Conservation (phyloP, 352 stramenopile species). For the Elongisporangium undulatum region DNA sequence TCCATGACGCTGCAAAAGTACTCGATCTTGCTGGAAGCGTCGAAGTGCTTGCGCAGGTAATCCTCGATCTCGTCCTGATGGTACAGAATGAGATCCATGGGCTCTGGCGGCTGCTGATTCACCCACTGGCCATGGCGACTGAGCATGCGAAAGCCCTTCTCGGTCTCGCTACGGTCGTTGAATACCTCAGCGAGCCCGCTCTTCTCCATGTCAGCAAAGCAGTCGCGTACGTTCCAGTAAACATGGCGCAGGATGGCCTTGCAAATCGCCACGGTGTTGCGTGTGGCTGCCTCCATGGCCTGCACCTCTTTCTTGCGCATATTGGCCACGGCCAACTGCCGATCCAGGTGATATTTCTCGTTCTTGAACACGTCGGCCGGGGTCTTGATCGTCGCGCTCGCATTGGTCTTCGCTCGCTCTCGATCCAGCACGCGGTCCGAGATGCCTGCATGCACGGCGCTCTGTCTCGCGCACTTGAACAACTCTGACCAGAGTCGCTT, state of each 20-base stretch:
- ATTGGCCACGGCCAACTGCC: constrained; percentile 35
- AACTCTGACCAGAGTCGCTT: constrained; percentile 32
- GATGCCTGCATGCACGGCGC: constrained; percentile 64
- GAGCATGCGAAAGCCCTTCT: constrained; percentile 61
- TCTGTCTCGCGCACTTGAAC: constrained; percentile 53
- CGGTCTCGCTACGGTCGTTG: constrained; percentile 35
- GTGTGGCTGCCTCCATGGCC: constrained; percentile 51
- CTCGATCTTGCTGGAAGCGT: constrained; percentile 26
- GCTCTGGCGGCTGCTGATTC: constrained; percentile 35
- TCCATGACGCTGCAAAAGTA: constrained; percentile 52
- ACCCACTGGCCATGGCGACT: constrained; percentile 45
- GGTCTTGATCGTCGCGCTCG: constrained; percentile 48
- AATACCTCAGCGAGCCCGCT: constrained; percentile 47
- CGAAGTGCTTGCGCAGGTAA: constrained; percentile 60
- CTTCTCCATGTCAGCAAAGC: constrained; percentile 43
- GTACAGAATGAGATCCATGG: constrained; percentile 58
- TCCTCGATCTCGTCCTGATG: constrained; percentile 59
- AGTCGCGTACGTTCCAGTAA: constrained; percentile 42
- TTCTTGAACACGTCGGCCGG: constrained; percentile 55
- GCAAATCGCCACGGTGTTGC: constrained; percentile 60
- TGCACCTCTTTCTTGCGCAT: constrained; percentile 48
- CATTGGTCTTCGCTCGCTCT: neutral
- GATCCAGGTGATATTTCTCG: constrained; percentile 55
- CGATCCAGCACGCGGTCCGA: constrained; percentile 39
- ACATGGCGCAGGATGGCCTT: constrained; percentile 35